A percentile compares a stretch with the other conserved stretches of the same genome.
These are phyloP conservation scores for Cadophora sp. DNA, from an alignment of 2,329 filamentous ascomycete genomes.

Conservation along the genomic window DNA sequence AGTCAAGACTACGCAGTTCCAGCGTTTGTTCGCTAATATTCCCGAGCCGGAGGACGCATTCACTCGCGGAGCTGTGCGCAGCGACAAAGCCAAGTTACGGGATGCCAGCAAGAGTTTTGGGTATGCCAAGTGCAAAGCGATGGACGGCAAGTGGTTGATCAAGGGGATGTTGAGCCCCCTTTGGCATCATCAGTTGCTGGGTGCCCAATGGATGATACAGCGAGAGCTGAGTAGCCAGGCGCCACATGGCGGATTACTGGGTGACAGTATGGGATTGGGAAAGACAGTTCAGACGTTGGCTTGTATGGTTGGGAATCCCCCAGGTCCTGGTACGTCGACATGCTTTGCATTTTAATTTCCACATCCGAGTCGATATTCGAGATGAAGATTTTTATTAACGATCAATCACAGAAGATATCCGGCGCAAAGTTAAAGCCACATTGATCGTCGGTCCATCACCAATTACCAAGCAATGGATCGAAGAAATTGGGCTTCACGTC, in stretches of 20 bases:
- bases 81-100: conserved; percentile 48
- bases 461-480: conserved; percentile 42
- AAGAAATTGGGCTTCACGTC: conserved; percentile 40
- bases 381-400: too few relatives aligned
- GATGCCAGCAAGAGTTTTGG: conserved; percentile 53
- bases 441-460: conserved; percentile 42
- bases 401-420: conserved; percentile 45
- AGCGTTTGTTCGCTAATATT: conserved; percentile 39
- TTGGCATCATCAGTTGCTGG: conserved; percentile 58
- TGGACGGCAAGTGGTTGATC: conserved; percentile 50
- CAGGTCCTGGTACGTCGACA: conserved; percentile 33
- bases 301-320: conserved; percentile 49
- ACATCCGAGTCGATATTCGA: neutral
- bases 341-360: neutral
- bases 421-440: conserved; percentile 36
- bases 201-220: conserved; percentile 59
- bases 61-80: conserved; percentile 23
- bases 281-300: conserved; percentile 63
- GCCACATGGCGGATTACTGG: conserved; percentile 62
- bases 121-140: conserved; percentile 44
- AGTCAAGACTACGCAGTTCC: conserved; percentile 38
- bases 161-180: conserved; percentile 56
- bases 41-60: conserved; percentile 32
- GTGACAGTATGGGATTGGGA: conserved; percentile 69
- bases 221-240: conserved; percentile 51